phyloP scores from a whole-genome alignment of 768 basidiomycete species.

The Lenzites betulinus region DNA sequence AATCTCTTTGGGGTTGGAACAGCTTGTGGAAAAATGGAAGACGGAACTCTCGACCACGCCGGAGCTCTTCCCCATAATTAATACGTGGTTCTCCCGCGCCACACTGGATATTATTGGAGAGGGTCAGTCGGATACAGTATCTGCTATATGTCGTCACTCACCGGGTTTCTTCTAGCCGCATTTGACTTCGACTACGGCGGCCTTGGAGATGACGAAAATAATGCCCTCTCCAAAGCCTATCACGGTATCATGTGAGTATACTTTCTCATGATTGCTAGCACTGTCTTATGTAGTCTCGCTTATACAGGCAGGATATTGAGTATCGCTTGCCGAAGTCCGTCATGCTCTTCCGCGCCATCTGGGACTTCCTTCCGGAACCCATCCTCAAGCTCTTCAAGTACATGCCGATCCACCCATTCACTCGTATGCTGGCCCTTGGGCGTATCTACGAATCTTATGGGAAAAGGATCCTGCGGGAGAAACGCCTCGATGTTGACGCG shows the following conservation, averaged over 20 bases:
- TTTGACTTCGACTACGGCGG: conserved; percentile 25
- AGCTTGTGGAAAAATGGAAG: conserved; percentile 28
- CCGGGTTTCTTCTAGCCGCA: conserved; percentile 14
- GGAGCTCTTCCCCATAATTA: not conserved
- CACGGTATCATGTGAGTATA: conserved; percentile 20
- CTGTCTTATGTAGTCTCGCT: not conserved
- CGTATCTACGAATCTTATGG: conserved; percentile 15
- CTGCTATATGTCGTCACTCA: not conserved
- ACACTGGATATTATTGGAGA: conserved; percentile 28
- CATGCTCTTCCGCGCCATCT: conserved; percentile 20
- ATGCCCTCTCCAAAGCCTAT: conserved; percentile 19
- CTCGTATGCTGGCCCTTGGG: conserved; percentile 6
- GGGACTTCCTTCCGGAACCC: conserved; percentile 23
- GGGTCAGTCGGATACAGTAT: not conserved
- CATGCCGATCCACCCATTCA: conserved; percentile 10
- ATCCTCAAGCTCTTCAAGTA: conserved; percentile 18
- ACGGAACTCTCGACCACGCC: conserved; percentile 3
- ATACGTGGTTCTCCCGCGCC: conserved; percentile 22
- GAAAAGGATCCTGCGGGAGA: conserved; percentile 5
- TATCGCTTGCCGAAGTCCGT: conserved; percentile 4
- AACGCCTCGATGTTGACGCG: not conserved
- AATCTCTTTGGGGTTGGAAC: too few relatives aligned
- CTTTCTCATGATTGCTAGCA: too few relatives aligned
- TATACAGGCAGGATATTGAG: conserved; percentile 8
- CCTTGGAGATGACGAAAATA: conserved; percentile 12